Percentiles rank a stretch among this genome's conserved stretches.
These are phyloP conservation scores for Angophora floribunda DNA, from an alignment of 345 rosid species.

Conservation along the genomic window DNA sequence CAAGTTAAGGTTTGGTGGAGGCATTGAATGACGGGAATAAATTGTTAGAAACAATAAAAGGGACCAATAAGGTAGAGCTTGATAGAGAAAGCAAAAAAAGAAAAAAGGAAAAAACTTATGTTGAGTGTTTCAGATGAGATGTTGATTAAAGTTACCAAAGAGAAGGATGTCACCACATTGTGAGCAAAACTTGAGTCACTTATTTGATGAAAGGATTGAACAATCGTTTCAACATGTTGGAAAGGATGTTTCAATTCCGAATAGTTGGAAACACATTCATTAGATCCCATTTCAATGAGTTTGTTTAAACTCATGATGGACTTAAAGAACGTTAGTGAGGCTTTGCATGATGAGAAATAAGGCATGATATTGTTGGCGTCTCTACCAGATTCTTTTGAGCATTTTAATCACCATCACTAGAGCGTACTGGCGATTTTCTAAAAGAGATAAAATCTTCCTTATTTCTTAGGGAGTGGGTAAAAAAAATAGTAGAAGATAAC, in stretches of 20 bases:
- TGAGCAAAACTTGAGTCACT: neutral
- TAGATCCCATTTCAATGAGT: neutral
- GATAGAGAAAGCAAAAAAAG: neutral
- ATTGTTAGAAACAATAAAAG: neutral
- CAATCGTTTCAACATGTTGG: neutral
- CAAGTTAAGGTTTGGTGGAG: neutral
- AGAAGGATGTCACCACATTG: neutral
- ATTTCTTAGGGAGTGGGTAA: neutral
- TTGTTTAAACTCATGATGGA: neutral
- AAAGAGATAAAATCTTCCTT: neutral
- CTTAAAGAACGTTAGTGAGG: fast-evolving
- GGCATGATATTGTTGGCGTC: neutral
- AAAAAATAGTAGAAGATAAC: neutral
- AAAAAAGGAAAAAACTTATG: neutral
- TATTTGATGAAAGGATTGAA: neutral
- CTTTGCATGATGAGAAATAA: neutral
- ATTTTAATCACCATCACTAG: neutral
- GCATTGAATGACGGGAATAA: neutral
- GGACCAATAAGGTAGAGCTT: neutral
- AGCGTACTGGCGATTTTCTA: neutral
- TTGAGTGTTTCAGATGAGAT: neutral
- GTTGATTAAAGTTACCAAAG: neutral
- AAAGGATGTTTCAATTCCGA: neutral
- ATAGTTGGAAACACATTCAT: neutral
- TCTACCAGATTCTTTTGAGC: neutral